Evolutionary conservation across 2,329 filamentous ascomycete species (phyloP), one percentile per base, ranked within the genome.

Genomic region (Botrytis pseudocinerea): DNA sequence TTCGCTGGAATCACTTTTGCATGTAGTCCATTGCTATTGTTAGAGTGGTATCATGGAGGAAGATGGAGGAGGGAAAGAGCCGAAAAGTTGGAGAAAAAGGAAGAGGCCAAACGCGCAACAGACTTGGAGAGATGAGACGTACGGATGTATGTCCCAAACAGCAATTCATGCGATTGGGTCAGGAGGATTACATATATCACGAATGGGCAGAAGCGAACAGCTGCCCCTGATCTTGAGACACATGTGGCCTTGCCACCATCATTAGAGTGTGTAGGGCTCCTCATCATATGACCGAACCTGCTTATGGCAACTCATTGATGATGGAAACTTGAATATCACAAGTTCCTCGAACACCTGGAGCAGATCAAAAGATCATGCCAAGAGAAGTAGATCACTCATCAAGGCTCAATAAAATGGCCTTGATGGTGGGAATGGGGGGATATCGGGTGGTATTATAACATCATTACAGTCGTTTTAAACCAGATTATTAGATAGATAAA

Each of bases 11-110:
- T 71, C 4, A 73, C 51, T 18, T n/a, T 71, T 12, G 51, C 22
- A 6, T 51, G 28, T n/a, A 64, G 28, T 38, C 72, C 69, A 28
- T n/a, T 71, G 2, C 12, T 73, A n/a, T 22, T 70, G 25, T 18
- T 73, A 54, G 35, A 73, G 69, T 73, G 72, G 72, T 57, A 46
- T 14, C 14, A 65, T 35, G 72, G 72, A 51, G 54, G 32, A 32
- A 59, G 71, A 54, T 73, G 70, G 70, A 66, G 42, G 63, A n/a
- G 7, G 62, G 70, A 72, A n/a, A 69, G 70, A 48, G 38, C 38
- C 8, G 62, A 57, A n/a, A 69, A 57, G 35, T 32, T 59, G 35
- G n/a, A 57, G 28, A 28, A 44, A 35, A 54, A 38, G 70, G 64
- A 46, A 57, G 62, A 69, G 28, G 54, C 48, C 28, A 70, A 69